Base-by-base conservation (phyloP, 2,329 filamentous ascomycete species). In the Lachnellula arida region DNA sequence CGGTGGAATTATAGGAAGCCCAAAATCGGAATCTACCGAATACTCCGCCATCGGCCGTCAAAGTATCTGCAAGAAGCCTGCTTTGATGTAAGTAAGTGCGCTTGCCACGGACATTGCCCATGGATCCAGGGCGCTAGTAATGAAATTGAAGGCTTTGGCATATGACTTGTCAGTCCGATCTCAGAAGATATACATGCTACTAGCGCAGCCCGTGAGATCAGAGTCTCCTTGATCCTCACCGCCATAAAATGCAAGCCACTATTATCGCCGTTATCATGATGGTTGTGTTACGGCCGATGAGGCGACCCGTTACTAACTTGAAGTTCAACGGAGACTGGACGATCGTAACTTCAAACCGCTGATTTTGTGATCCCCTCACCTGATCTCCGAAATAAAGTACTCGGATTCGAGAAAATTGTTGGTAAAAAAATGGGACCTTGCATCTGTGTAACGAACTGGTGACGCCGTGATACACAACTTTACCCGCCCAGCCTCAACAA, bases 281-380 rank as follows among this genome's bases (percentile, higher is more conserved):
- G 22, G 4, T 44, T 44, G 17, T 37, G 37, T 17, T 19, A 44
- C 42, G 19, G 19, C 11, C 42, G 19, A 11, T 23, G 42, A 44
- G 42, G 42, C 11, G 42, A 15, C 37, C 15, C 37, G 5, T 40
- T 40, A 17, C 37, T 40, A 40, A 40, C 37, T 40, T 19, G 19
- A 22, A 25, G 14, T 19, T 19, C 42, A 52, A 39, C 44, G 9
- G 49, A 50, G 46, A 34, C 43, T 22, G 37, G 54, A 25, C 42
- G 58, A 60, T 57, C 56, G 23, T 55, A 50, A 49, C 51, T 56
- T 57, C 43, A 54, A 40, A 46, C 43, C 40, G 47, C 35, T 34
- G 17, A 12, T 14, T 39, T 47, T 47, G 40, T 40, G 42, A n/a
- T 25, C n/a, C 51, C 44, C 23, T 37, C 51, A 51, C 23, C 25